A percentile compares a stretch with the other conserved stretches of the same genome.
These are phyloP conservation scores for Cercophora newfieldiana DNA, from an alignment of 495 filamentous ascomycete species.

Conservation along the genomic window DNA sequence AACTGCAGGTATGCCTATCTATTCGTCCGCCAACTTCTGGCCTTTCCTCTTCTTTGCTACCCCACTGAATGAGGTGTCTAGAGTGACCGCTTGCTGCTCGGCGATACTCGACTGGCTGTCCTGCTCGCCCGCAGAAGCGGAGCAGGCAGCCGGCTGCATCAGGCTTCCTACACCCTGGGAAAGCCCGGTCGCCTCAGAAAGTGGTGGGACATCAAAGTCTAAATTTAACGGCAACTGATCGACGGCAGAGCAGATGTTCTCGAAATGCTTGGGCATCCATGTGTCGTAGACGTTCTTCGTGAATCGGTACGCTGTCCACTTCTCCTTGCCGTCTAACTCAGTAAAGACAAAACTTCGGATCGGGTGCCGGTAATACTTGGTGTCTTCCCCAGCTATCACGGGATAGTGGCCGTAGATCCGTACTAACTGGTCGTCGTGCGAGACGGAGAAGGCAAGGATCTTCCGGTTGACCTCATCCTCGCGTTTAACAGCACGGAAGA, in stretches of 20 bases:
- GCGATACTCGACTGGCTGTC: constrained; percentile 15
- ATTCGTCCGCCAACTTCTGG: too few species aligned
- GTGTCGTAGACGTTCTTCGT: constrained; percentile 44
- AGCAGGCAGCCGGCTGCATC: constrained; percentile 9
- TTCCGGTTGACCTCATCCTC: neutral
- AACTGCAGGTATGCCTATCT: too few species aligned
- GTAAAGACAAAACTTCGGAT: neutral
- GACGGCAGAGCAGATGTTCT: constrained; percentile 44
- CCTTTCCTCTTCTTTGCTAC: too few species aligned
- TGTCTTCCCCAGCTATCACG: neutral
- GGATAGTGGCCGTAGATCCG: neutral
- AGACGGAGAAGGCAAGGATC: neutral
- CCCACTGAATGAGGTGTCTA: too few species aligned
- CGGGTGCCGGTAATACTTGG: constrained; percentile 1
- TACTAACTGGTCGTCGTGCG: neutral
- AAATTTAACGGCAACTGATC: constrained; percentile 36
- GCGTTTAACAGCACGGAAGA: neutral
- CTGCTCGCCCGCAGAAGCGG: constrained; percentile 6
- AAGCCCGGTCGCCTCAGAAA: constrained; percentile 17
- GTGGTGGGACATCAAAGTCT: constrained; percentile 24
- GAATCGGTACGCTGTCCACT: neutral
- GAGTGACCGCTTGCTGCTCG: too few species aligned
- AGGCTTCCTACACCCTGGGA: constrained; percentile 18
- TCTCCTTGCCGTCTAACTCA: neutral
- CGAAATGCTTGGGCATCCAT: constrained; percentile 43